phyloP scores from a whole-genome alignment of 169 alveolate genomes.

The Amoebophrya sp. region DNA sequence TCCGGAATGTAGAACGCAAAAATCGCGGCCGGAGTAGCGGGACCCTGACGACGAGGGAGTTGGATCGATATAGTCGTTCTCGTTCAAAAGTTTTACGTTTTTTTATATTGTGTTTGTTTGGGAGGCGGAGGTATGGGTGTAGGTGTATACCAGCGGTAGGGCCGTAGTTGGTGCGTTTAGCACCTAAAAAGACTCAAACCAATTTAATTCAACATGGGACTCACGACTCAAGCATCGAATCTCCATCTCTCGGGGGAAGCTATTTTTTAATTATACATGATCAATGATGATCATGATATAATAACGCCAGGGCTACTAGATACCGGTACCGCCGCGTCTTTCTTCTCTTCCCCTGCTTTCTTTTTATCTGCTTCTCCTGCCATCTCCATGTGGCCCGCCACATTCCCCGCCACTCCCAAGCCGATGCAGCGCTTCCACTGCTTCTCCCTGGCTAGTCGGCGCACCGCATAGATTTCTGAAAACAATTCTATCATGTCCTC shows the following conservation, averaged over 20 bases:
- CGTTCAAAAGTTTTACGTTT: background rate
- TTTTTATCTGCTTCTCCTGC: background rate
- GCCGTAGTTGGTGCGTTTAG: background rate
- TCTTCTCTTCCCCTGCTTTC: too few relatives aligned
- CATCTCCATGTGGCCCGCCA: background rate
- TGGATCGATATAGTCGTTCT: background rate
- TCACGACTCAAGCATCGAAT: too few relatives aligned
- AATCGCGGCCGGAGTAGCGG: background rate
- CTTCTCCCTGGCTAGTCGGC: background rate
- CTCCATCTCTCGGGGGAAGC: too few relatives aligned
- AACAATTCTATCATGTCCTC: background rate
- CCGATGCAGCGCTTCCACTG: background rate
- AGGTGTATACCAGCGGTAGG: background rate
- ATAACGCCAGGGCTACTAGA: too few relatives aligned
- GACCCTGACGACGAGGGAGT: background rate
- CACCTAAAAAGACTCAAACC: background rate
- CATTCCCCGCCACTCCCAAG: background rate
- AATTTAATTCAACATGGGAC: too few relatives aligned
- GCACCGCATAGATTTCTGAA: background rate
- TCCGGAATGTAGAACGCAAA: background rate
- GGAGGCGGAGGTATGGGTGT: background rate
- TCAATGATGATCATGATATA: too few relatives aligned
- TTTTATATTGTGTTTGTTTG: background rate
- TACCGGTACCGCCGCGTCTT: too few relatives aligned
- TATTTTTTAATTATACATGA: too few relatives aligned